Base-by-base conservation (phyloP, 2,329 filamentous ascomycete genomes). In the Stagonosporopsis chrysanthemi region DNA sequence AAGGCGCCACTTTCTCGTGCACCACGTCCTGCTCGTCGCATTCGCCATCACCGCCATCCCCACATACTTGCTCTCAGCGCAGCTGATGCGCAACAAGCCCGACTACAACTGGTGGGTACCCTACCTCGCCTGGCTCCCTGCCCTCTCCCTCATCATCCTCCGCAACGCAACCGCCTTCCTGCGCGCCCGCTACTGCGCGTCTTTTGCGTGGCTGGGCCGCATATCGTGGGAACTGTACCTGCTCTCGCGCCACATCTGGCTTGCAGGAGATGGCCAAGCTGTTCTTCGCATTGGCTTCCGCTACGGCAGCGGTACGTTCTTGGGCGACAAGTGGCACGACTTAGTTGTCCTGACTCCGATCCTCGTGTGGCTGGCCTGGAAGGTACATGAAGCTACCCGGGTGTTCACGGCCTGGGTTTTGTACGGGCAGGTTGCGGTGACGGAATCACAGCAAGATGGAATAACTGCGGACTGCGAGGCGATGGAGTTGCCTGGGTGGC, bases 231-330 rank as follows among this genome's bases (percentile, higher is more conserved):
- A 88, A 71, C 82, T 84, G 0, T 87, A 84, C 61, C 78, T 86
- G 6, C 74, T 89, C 35, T 84, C 88, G 62, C 83, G 83, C 67
- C 87, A 89, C 68, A 78, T 87, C 50, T 86, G 84, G 81, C 80
- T 88, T 8, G 84, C 84, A 2, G 84, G 81, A 2, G 84, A 88
- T 63, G 82, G 83, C 2, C 82, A 79, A 29, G 84, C 82, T 0
- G 63, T 84, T 4, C 77, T 88, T 7, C 66, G 78, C 50, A 60
- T 66, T 65, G 65, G 79, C 56, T 50, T 69, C 64, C 62, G 76
- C 58, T 55, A 68, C 49, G 60, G 64, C 19, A 68, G 69, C 36
- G 63, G 63, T 4, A 70, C 58, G 4, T 52, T 74, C 19, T 33
- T 60, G 41, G 60, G 64, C 9, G 70, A 72, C 57, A 70, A 69